A percentile compares a stretch with the other conserved stretches of the same genome.
Conservation (phyloP, 129 eudicot species). For the Flaveria trinervia region DNA sequence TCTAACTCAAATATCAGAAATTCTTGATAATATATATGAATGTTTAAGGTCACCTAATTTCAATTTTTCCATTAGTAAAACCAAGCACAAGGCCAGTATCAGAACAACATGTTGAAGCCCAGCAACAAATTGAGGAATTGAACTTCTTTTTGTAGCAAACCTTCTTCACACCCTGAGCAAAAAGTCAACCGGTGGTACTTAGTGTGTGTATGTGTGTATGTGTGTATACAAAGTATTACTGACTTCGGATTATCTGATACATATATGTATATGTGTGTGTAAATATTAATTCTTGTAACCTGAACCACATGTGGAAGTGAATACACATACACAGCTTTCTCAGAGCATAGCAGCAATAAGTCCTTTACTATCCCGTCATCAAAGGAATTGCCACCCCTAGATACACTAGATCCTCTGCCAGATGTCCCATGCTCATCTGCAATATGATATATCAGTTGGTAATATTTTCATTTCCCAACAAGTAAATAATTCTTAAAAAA, state of each 20-base stretch:
- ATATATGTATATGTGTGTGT: neutral
- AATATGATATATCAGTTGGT: slow-evolving; percentile 10
- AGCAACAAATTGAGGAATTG: slow-evolving; percentile 70
- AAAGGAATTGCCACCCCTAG: slow-evolving; percentile 44
- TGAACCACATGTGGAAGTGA: slow-evolving; percentile 73
- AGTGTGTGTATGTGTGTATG: neutral
- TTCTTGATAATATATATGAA: neutral
- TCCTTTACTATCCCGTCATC: slow-evolving; percentile 62
- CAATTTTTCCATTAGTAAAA: slow-evolving; percentile 69
- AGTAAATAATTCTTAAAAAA: neutral
- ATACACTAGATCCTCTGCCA: slow-evolving; percentile 46
- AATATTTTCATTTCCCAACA: slow-evolving; percentile 7
- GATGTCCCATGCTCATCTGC: slow-evolving; percentile 57
- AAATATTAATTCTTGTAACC: slow-evolving; percentile 39
- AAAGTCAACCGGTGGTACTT: neutral
- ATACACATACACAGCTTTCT: slow-evolving; percentile 78
- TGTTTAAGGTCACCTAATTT: slow-evolving; percentile 61
- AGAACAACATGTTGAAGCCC: slow-evolving; percentile 77
- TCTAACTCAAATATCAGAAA: neutral
- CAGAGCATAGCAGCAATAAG: slow-evolving; percentile 67
- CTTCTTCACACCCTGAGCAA: slow-evolving; percentile 79
- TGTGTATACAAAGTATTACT: neutral
- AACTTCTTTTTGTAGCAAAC: slow-evolving; percentile 84
- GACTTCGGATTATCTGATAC: neutral
- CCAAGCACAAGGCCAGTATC: slow-evolving; percentile 71